Evolutionary conservation across 1,139 yeast genomes (phyloP).

Genomic region (Arxiozyma slooffiae): DNA sequence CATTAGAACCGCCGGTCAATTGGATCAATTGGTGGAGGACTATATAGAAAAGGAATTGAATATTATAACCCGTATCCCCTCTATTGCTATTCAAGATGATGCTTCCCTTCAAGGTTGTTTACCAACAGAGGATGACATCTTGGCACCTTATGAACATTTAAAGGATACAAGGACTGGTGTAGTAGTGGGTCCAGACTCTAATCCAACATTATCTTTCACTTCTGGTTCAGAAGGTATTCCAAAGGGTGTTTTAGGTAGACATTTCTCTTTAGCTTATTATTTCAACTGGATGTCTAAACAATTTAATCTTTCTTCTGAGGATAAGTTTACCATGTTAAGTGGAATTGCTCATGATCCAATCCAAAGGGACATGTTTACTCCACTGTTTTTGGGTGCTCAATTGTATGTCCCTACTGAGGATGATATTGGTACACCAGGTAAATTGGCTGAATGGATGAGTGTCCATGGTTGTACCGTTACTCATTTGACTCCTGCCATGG

Average conservation of each 20-base stretch:
- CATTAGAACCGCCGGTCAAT: slow-evolving; percentile 76
- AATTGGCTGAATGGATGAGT: slow-evolving; percentile 95
- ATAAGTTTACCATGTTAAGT: slow-evolving; percentile 90
- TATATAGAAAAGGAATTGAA: slow-evolving; percentile 64
- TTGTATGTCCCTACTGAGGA: slow-evolving; percentile 89
- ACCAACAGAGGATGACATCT: slow-evolving; percentile 43
- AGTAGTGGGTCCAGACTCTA: slow-evolving; percentile 94
- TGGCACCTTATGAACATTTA: slow-evolving; percentile 39
- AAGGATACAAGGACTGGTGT: slow-evolving; percentile 66
- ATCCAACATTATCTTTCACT: slow-evolving; percentile 95
- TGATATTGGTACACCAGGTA: slow-evolving; percentile 97
- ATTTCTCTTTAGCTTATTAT: slow-evolving; percentile 89
- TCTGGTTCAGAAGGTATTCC: slow-evolving; percentile 98
- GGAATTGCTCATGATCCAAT: slow-evolving; percentile 99
- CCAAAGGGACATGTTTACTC: slow-evolving; percentile 98
- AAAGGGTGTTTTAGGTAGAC: slow-evolving; percentile 97
- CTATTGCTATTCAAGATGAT: slow-evolving; percentile 63
- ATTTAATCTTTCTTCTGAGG: slow-evolving; percentile 67
- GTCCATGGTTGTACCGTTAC: slow-evolving; percentile 88
- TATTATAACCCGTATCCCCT: slow-evolving; percentile 65
- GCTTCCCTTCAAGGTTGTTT: slow-evolving; percentile 57
- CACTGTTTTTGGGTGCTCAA: slow-evolving; percentile 89
- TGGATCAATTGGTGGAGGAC: slow-evolving; percentile 66
- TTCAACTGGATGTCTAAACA: slow-evolving; percentile 97
- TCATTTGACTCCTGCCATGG: slow-evolving; percentile 98